Conservation (phyloP, 257 asterid genomes). For the Rhazya stricta region DNA sequence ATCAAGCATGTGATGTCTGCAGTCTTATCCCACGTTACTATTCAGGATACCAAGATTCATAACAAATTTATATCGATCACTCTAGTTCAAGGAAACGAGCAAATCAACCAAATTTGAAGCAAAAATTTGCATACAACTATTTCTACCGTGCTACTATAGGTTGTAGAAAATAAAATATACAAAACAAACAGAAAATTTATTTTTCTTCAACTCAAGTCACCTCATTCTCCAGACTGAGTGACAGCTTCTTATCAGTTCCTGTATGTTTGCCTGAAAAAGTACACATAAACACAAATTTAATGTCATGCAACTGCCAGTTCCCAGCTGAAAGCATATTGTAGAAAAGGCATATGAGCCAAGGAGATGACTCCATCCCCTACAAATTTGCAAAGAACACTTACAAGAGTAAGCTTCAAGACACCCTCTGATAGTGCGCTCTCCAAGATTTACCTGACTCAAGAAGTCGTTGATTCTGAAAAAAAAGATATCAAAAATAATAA, state of each 20-base stretch:
- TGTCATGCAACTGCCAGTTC: conserved; percentile 11
- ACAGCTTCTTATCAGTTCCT: conserved; percentile 83
- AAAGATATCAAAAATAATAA: conserved; percentile 13
- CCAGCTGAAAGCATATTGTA: conserved; percentile 6
- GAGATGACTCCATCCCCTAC: background rate
- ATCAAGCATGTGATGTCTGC: background rate
- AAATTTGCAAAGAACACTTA: conserved; percentile 36
- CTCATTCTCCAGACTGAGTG: conserved; percentile 91
- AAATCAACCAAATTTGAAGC: background rate
- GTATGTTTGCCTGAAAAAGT: conserved; percentile 73
- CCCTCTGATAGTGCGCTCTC: conserved; percentile 81
- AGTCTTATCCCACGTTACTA: background rate
- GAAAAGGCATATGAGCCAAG: too few species aligned
- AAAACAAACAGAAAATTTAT: conserved; percentile 1
- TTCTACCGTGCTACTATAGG: background rate
- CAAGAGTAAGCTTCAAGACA: conserved; percentile 94
- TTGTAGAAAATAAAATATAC: background rate
- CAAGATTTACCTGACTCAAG: conserved; percentile 76
- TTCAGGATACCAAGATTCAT: background rate
- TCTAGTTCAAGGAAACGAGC: background rate
- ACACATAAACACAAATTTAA: conserved; percentile 13
- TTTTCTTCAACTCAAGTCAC: conserved; percentile 30
- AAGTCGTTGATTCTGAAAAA: conserved; percentile 67
- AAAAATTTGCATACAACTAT: background rate
- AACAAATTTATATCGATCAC: background rate